A percentile compares a stretch with the other conserved stretches of the same genome.
Conservation (phyloP, 345 rosid genomes). For the Hibiscus mutabilis region DNA sequence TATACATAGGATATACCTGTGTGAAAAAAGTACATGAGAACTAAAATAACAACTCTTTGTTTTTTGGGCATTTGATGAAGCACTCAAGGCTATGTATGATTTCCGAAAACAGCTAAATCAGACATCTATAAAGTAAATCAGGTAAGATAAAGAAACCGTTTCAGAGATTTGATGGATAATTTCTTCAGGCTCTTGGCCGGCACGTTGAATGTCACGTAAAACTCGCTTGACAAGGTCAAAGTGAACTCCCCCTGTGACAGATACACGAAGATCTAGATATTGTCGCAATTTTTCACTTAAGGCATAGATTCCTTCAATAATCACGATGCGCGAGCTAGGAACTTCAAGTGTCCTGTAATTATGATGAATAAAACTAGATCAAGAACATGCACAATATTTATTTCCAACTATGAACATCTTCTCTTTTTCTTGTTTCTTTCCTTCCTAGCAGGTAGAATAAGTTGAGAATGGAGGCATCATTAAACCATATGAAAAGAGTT, state of each 20-base stretch:
- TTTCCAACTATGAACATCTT: background rate
- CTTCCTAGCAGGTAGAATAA: conserved; percentile 2
- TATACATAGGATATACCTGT: conserved; percentile 98
- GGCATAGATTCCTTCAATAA: conserved; percentile 94
- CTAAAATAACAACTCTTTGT: background rate
- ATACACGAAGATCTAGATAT: conserved; percentile 88
- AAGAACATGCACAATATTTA: conserved; percentile 9
- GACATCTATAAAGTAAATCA: conserved; percentile 10
- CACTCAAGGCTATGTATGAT: background rate
- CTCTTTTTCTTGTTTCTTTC: background rate
- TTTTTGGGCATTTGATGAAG: background rate
- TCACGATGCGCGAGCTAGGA: conserved; percentile 84
- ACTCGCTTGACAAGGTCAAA: conserved; percentile 97
- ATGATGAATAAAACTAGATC: conserved; percentile 14
- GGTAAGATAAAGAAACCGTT: conserved; percentile 50
- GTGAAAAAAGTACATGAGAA: conserved; percentile 15
- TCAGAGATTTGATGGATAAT: conserved; percentile 97
- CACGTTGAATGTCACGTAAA: conserved; percentile 94
- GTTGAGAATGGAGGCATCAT: background rate
- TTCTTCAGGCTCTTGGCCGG: conserved; percentile 97
- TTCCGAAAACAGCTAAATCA: conserved; percentile 11
- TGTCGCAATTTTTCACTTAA: conserved; percentile 86
- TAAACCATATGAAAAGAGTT: background rate
- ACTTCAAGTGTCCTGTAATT: conserved; percentile 71
- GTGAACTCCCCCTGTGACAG: conserved; percentile 96